Evolutionary conservation across 768 basidiomycete genomes (phyloP).

Genomic region (Hericium coralloides): DNA sequence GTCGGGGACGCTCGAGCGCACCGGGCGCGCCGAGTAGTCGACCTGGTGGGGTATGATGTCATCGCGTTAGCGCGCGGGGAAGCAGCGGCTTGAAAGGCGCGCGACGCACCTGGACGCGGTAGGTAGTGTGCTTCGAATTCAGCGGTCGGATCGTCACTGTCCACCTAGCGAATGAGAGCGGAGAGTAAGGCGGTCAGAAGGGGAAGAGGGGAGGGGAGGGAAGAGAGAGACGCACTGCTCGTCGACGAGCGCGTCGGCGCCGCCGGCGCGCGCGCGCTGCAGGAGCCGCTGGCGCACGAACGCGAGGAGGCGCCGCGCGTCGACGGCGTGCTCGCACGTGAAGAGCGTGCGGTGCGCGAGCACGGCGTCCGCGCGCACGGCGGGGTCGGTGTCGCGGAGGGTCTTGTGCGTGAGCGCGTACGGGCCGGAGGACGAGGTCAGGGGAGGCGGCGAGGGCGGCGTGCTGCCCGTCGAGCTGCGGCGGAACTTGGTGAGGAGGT

Average conservation of each 20-base stretch:
- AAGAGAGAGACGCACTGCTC: neutral
- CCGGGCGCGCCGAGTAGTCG: constrained; percentile 51
- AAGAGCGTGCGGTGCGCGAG: constrained; percentile 3
- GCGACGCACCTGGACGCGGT: constrained; percentile 41
- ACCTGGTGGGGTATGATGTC: constrained; percentile 31
- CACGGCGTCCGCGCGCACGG: neutral
- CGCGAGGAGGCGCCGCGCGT: constrained; percentile 6
- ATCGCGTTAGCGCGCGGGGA: neutral
- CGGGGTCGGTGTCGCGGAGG: too few relatives aligned
- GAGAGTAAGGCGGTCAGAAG: neutral
- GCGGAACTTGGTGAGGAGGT: neutral
- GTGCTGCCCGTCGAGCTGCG: neutral
- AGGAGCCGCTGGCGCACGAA: constrained; percentile 4
- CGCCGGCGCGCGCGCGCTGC: neutral
- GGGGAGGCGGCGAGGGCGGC: neutral
- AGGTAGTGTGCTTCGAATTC: constrained; percentile 21
- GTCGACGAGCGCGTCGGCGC: neutral
- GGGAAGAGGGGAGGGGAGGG: neutral
- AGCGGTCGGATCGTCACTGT: constrained; percentile 48
- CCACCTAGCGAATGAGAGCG: constrained; percentile 38
- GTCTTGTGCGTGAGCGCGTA: neutral
- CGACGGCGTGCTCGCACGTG: constrained; percentile 8
- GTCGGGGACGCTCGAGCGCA: constrained; percentile 42
- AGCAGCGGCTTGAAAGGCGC: neutral
- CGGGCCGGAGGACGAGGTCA: neutral